A percentile compares a stretch with the other conserved stretches of the same genome.
phyloP scores from a whole-genome alignment of 352 stramenopile species.

The Phytophthora agathidicida region DNA sequence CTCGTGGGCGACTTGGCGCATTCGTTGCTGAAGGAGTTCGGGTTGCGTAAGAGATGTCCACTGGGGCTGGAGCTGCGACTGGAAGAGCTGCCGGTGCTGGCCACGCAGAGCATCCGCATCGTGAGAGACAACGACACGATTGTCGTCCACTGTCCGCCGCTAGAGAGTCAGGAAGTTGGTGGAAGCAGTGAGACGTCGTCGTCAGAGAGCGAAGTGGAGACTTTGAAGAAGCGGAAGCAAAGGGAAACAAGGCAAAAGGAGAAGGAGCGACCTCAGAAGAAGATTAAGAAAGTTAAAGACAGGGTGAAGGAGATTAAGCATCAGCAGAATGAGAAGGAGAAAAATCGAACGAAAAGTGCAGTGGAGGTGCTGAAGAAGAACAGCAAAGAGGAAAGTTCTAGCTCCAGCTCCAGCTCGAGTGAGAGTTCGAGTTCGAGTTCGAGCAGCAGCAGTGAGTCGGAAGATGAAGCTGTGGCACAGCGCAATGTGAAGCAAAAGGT shows the following conservation, averaged over 20 bases:
- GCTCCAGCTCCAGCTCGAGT: conserved; percentile 19
- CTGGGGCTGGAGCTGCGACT: conserved; percentile 60
- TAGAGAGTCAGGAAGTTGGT: not conserved
- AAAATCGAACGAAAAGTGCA: not conserved
- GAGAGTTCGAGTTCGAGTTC: not conserved
- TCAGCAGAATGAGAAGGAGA: not conserved
- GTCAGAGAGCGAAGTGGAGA: conserved; percentile 15
- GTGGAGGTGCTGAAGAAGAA: conserved; percentile 3
- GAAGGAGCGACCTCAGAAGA: conserved; percentile 17
- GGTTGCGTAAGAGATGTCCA: conserved; percentile 46
- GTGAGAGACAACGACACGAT: conserved; percentile 72
- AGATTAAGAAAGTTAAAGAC: conserved; percentile 4
- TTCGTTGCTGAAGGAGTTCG: conserved; percentile 64
- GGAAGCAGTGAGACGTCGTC: conserved; percentile 5
- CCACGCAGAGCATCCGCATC: conserved; percentile 61
- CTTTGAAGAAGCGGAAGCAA: conserved; percentile 15
- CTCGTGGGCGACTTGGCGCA: conserved; percentile 70
- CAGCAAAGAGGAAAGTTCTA: conserved; percentile 12
- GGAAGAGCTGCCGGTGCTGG: conserved; percentile 62
- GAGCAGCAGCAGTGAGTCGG: conserved; percentile 23
- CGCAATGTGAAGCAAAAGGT: conserved; percentile 21
- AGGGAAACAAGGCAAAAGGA: conserved; percentile 1
- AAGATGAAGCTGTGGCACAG: not conserved
- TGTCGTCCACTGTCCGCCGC: conserved; percentile 45
- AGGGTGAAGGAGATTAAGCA: conserved; percentile 3